A percentile compares a stretch with the other conserved stretches of the same genome.
phyloP scores from a whole-genome alignment of 2,329 filamentous ascomycete genomes.

The Diatrype stigma region DNA sequence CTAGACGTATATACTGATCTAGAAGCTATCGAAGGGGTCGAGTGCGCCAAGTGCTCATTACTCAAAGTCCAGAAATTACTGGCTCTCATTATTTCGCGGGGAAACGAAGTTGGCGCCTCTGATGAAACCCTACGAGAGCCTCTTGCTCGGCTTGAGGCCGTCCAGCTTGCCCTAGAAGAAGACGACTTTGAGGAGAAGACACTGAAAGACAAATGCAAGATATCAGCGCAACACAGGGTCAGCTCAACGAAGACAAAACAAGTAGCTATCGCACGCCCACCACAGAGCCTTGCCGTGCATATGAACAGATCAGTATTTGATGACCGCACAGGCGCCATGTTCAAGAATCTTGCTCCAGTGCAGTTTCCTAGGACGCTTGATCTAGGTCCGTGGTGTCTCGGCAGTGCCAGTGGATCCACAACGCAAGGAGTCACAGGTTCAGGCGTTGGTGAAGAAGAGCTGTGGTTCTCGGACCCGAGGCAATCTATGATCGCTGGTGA shows the following conservation, averaged over 20 bases:
- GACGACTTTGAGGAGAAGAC: conserved; percentile 75
- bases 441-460: conserved; percentile 44
- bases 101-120: conserved; percentile 30
- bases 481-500: conserved; percentile 69
- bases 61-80: conserved; percentile 51
- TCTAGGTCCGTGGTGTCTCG: conserved; percentile 80
- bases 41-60: conserved; percentile 88
- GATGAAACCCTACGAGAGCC: conserved; percentile 50
- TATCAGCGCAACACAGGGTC: conserved; percentile 62
- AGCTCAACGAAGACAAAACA: conserved; percentile 85
- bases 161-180: conserved; percentile 69
- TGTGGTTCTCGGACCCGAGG: conserved; percentile 66
- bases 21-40: conserved; percentile 82
- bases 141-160: conserved; percentile 55
- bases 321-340: conserved; percentile 71
- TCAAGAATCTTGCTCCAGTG: conserved; percentile 79
- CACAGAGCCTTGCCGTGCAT: conserved; percentile 77
- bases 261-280: conserved; percentile 76
- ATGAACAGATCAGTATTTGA: conserved; percentile 91
- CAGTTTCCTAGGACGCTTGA: conserved; percentile 71
- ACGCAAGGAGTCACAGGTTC: conserved; percentile 5
- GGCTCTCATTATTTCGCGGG: conserved; percentile 40
- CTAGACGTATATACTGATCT: conserved; percentile 81
- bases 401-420: conserved; percentile 41
- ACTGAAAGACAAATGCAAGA: conserved; percentile 60